Evolutionary conservation across 2,329 filamentous ascomycete genomes (phyloP).

Genomic region (Didymella lethalis): DNA sequence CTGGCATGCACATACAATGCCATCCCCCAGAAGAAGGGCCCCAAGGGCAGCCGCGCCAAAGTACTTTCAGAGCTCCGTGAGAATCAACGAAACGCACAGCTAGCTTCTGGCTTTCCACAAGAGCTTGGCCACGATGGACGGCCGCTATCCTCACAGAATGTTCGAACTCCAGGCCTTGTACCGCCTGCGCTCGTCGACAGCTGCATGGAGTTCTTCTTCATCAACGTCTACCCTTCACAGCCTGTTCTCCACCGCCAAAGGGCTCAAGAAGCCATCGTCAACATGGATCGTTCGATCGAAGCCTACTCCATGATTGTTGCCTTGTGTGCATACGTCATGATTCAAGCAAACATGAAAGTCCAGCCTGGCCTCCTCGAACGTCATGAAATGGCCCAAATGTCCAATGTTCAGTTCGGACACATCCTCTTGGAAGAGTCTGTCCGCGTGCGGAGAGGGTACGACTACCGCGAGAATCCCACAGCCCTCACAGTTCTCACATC

Average conservation of each 20-base stretch:
- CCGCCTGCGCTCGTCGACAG: conserved; percentile 59
- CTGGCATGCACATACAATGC: conserved; percentile 71
- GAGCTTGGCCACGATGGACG: conserved; percentile 52
- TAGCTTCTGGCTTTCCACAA: conserved; percentile 52
- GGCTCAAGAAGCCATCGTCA: conserved; percentile 62
- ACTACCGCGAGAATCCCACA: conserved; percentile 65
- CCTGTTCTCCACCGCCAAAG: conserved; percentile 63
- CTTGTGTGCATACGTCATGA: conserved; percentile 60
- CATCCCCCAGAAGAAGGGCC: conserved; percentile 69
- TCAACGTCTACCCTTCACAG: conserved; percentile 70
- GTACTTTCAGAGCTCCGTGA: conserved; percentile 69
- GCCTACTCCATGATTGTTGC: conserved; percentile 65
- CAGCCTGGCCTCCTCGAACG: conserved; percentile 57
- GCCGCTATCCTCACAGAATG: conserved; percentile 53
- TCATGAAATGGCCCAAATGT: conserved; percentile 52
- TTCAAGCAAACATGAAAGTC: conserved; percentile 57
- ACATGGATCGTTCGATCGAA: conserved; percentile 61
- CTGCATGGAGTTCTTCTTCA: conserved; percentile 69
- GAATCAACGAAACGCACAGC: conserved; percentile 57
- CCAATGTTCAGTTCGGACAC: conserved; percentile 58
- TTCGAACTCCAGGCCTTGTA: conserved; percentile 59
- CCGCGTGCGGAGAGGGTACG: conserved; percentile 63
- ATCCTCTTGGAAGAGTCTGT: conserved; percentile 67
- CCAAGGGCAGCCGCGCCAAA: conserved; percentile 68
- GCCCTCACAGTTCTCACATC: conserved; percentile 67